phyloP scores from a whole-genome alignment of 2,329 filamentous ascomycete species.

The Aspergillus alliaceus region DNA sequence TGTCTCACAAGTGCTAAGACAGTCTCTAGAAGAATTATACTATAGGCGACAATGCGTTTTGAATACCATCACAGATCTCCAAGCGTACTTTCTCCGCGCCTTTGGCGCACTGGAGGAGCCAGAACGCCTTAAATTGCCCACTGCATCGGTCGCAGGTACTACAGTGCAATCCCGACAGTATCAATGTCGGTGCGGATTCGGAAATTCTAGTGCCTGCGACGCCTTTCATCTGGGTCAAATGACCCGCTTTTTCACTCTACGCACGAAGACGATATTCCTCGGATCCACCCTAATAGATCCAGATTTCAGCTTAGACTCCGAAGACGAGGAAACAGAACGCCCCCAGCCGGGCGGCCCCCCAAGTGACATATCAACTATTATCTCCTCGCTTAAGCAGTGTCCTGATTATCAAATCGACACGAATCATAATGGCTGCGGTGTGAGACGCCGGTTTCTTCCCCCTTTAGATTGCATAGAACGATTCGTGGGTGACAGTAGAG shows the following conservation, averaged over 20 bases:
- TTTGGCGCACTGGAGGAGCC: slow-evolving; percentile 40
- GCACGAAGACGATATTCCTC: slow-evolving; percentile 43
- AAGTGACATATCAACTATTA: slow-evolving; percentile 34
- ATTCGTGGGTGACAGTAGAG: slow-evolving; percentile 33
- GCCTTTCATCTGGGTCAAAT: slow-evolving; percentile 48
- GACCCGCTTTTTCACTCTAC: slow-evolving; percentile 42
- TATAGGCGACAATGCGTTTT: slow-evolving; percentile 42
- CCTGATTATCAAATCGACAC: slow-evolving; percentile 46
- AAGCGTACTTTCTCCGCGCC: slow-evolving; percentile 41
- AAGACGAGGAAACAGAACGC: slow-evolving; percentile 12
- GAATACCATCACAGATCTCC: slow-evolving; percentile 44
- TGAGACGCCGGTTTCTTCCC: slow-evolving; percentile 41
- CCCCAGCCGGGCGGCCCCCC: slow-evolving; percentile 12
- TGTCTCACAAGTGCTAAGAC: slow-evolving; percentile 4
- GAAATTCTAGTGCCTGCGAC: slow-evolving; percentile 45
- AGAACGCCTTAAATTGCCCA: slow-evolving; percentile 15
- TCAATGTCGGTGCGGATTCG: slow-evolving; percentile 44
- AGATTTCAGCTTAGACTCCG: slow-evolving; percentile 24
- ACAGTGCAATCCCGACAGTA: slow-evolving; percentile 25
- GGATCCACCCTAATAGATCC: slow-evolving; percentile 41
- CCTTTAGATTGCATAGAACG: slow-evolving; percentile 40
- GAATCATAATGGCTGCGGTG: slow-evolving; percentile 43
- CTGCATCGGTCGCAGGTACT: slow-evolving; percentile 14
- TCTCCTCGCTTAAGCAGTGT: slow-evolving; percentile 40
- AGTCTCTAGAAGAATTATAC: slow-evolving; percentile 41